Base-by-base conservation (phyloP, 2,329 filamentous ascomycete genomes). In the Fusarium hainanense region DNA sequence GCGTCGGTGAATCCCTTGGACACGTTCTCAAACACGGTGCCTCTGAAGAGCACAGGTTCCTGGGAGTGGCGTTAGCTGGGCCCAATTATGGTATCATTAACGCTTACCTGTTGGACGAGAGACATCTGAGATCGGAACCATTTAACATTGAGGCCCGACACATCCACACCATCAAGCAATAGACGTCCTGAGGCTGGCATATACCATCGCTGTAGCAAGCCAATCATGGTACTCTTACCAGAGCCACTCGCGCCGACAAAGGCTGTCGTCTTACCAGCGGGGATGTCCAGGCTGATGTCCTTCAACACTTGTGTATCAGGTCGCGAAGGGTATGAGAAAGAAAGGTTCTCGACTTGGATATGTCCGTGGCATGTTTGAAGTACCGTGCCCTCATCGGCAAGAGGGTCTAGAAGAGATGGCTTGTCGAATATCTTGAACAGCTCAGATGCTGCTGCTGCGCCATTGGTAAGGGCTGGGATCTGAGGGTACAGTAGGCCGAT, bases 221-320 rank as follows among this genome's bases (percentile, higher is more conserved):
- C 89, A 1, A 92, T 85, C 16, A 92, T 86, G 0, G 90, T 93
- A 51, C 88, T 90, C 76, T 93, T 93, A 0, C 91, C 90, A 7
- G 85, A 88, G 0, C 90, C 90, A 5, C 88, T 90, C 1, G 89
- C 85, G 0, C 90, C 91, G 10, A 93, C 90, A n/a, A 93, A 89
- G 3, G 90, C 90, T 0, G 89, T 92, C 1, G 88, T 84, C 69
- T 90, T 89, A 5, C 88, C 88, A 7, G 85, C 83, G 41, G 84
- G 81, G 46, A 92, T 85, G 2, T 75, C 79, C 6, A 91, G 76
- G 66, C 82, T 83, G 6, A 91, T 77, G 6, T 82, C 78, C 60
- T 89, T 82, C 6, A 91, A 77, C 0, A 91, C 86, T 60, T 85
- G 85, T 50, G 87, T 83, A 58, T 87, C 82, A 0, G 86, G 85